phyloP scores from a whole-genome alignment of 2,329 filamentous ascomycete genomes.

The Nemania bipapillata region DNA sequence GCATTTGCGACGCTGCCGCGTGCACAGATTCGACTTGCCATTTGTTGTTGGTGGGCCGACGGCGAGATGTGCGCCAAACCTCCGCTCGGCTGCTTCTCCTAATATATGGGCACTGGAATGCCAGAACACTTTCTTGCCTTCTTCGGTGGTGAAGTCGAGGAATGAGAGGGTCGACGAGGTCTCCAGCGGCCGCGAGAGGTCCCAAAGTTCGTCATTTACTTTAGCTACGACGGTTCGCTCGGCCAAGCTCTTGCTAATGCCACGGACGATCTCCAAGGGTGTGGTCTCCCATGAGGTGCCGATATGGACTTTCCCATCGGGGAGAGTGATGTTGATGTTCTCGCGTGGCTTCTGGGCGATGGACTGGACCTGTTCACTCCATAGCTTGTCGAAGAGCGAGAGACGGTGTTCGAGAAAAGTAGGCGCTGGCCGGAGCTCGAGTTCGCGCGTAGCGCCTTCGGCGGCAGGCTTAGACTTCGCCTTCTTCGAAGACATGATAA shows the following conservation, averaged over 20 bases:
- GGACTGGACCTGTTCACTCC: conserved; percentile 23
- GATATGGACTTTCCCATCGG: conserved; percentile 74
- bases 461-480: conserved; percentile 34
- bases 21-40: conserved; percentile 57
- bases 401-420: conserved; percentile 83
- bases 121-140: conserved; percentile 97
- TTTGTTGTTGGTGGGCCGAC: conserved; percentile 92
- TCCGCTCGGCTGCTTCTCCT: conserved; percentile 90
- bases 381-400: conserved; percentile 38
- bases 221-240: conserved; percentile 89
- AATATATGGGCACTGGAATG: conserved; percentile 91
- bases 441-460: conserved; percentile 23
- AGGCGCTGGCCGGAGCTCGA: conserved; percentile 37
- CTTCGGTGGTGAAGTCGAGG: conserved; percentile 76
- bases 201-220: conserved; percentile 79
- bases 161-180: conserved; percentile 85
- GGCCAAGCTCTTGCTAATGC: conserved; percentile 84
- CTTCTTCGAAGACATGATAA: conserved; percentile 37
- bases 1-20: not conserved
- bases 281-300: conserved; percentile 94
- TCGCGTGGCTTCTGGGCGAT: conserved; percentile 74
- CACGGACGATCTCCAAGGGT: conserved; percentile 78
- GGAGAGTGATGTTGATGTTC: conserved; percentile 77
- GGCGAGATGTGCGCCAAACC: conserved; percentile 90
- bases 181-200: conserved; percentile 89